Conservation (phyloP, 345 rosid genomes). For the Boechera divaricarpa region DNA sequence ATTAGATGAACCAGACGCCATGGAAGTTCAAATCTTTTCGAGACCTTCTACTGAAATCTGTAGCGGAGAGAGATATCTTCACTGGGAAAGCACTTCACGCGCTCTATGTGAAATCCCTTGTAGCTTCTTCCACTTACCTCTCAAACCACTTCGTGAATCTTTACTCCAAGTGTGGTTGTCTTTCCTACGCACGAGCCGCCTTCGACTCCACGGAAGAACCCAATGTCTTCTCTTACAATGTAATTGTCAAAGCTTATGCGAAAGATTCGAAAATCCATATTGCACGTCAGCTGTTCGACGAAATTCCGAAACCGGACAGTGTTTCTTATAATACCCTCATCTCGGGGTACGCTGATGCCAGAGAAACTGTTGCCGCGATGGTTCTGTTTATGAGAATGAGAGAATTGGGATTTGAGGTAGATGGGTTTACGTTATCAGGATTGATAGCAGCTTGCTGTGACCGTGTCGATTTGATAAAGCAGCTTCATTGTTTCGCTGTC, state of each 20-base stretch:
- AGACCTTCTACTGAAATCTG: constrained; percentile 58
- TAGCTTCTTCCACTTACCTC: constrained; percentile 76
- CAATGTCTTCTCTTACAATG: constrained; percentile 83
- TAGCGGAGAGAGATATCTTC: constrained; percentile 57
- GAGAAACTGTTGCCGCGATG: constrained; percentile 54
- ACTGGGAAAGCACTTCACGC: constrained; percentile 77
- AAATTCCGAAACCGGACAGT: constrained; percentile 76
- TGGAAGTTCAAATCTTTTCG: constrained; percentile 58
- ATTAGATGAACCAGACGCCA: constrained; percentile 60
- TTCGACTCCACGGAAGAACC: constrained; percentile 59
- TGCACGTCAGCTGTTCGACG: constrained; percentile 79
- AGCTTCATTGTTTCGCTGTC: constrained; percentile 71
- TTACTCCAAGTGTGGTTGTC: constrained; percentile 77
- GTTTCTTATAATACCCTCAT: constrained; percentile 86
- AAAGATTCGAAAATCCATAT: constrained; percentile 51
- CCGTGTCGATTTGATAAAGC: constrained; percentile 54
- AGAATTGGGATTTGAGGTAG: constrained; percentile 54
- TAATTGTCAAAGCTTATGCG: constrained; percentile 56
- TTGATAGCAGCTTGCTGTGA: constrained; percentile 64
- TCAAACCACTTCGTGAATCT: constrained; percentile 91
- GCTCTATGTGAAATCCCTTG: constrained; percentile 64
- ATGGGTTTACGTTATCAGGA: constrained; percentile 85
- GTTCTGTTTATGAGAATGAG: constrained; percentile 64
- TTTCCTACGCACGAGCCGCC: constrained; percentile 55
- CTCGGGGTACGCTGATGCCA: constrained; percentile 68